phyloP scores from a whole-genome alignment of 2,329 filamentous ascomycete species.

The Podosphaera aphanis region DNA sequence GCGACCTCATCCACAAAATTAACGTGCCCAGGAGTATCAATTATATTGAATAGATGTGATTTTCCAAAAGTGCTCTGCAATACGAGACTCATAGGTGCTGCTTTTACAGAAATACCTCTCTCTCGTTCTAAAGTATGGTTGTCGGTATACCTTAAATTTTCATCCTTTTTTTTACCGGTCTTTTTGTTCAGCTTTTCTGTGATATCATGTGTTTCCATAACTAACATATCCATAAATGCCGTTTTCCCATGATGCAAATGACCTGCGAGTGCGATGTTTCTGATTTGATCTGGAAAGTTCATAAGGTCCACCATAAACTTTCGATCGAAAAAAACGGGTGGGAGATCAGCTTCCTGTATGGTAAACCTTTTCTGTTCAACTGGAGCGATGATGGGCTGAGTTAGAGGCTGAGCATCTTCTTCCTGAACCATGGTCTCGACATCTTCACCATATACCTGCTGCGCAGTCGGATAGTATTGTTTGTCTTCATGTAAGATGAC shows the following conservation, averaged over 20 bases:
- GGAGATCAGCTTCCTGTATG: constrained; percentile 75
- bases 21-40: constrained; percentile 92
- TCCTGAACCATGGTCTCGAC: constrained; percentile 93
- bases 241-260: constrained; percentile 97
- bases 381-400: constrained; percentile 80
- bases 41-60: constrained; percentile 80
- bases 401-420: constrained; percentile 82
- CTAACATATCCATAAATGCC: constrained; percentile 93
- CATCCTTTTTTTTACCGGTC: constrained; percentile 59
- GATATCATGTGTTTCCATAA: constrained; percentile 83
- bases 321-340: constrained; percentile 66
- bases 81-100: constrained; percentile 82
- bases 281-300: constrained; percentile 83
- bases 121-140: constrained; percentile 74
- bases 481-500: constrained; percentile 98
- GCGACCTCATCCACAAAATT: constrained; percentile 98
- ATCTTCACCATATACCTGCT: constrained; percentile 81
- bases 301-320: constrained; percentile 89
- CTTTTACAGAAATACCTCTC: constrained; percentile 74
- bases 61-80: constrained; percentile 76
- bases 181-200: constrained; percentile 55
- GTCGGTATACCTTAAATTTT: constrained; percentile 87
- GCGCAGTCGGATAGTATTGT: constrained; percentile 95
- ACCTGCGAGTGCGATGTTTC: constrained; percentile 77
- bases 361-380: constrained; percentile 91